A percentile compares a stretch with the other conserved stretches of the same genome.
Conservation (phyloP, 75 land plant species). For the Pinus albicaulis region DNA sequence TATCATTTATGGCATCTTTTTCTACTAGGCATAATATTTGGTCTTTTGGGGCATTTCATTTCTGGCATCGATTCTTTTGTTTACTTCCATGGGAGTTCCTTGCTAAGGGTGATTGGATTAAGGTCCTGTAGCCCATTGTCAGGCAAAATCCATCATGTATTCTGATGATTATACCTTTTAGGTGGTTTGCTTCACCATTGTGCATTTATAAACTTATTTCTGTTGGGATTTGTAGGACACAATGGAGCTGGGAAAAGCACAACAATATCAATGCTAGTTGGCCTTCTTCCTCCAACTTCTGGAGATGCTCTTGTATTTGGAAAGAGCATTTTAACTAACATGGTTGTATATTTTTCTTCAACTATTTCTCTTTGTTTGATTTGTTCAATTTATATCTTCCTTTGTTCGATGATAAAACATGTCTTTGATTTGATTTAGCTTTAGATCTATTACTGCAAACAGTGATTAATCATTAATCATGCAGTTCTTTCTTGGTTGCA, state of each 20-base stretch:
- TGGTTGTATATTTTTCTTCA: constrained; percentile 7
- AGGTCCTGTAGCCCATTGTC: neutral
- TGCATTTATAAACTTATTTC: neutral
- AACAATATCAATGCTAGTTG: constrained; percentile 88
- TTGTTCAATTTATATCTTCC: neutral
- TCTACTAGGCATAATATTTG: neutral
- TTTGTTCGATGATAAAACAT: neutral
- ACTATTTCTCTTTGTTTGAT: neutral
- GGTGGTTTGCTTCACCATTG: neutral
- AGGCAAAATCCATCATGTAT: too few species aligned
- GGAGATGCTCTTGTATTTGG: constrained; percentile 64
- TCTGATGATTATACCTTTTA: neutral
- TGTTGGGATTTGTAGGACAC: constrained; percentile 47
- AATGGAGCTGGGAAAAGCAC: constrained; percentile 98
- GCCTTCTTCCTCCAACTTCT: constrained; percentile 74
- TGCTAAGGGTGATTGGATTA: neutral
- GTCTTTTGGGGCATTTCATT: neutral
- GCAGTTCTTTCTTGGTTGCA: neutral
- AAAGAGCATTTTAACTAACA: constrained; percentile 11
- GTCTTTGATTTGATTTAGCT: neutral
- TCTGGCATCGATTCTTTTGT: neutral
- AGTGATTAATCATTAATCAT: neutral
- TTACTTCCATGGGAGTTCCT: neutral
- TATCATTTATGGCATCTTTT: too few species aligned
- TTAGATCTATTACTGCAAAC: neutral